Percentiles rank a stretch among this genome's conserved stretches.
phyloP scores from a whole-genome alignment of 106 monocot species.

The Iris macrosiphon region DNA sequence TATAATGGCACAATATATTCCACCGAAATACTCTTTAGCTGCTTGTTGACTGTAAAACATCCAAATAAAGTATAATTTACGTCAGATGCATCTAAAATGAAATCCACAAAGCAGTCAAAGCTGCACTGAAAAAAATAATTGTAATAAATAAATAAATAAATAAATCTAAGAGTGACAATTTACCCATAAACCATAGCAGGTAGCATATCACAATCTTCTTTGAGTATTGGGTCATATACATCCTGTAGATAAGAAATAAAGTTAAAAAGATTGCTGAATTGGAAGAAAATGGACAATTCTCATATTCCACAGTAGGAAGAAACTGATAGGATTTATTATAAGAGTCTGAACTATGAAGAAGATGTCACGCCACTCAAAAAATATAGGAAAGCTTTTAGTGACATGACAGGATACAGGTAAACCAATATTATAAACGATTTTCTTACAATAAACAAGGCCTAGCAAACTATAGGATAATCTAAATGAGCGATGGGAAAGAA shows the following conservation, averaged over 20 bases:
- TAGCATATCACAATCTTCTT: constrained; percentile 27
- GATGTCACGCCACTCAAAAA: too few species aligned
- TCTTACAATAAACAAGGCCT: too few species aligned
- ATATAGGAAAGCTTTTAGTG: too few species aligned
- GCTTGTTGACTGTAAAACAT: constrained; percentile 36
- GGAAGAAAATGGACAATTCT: neutral
- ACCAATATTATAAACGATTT: too few species aligned
- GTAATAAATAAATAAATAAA: neutral
- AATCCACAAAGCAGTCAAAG: neutral
- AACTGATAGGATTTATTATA: neutral
- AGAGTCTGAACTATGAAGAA: too few species aligned
- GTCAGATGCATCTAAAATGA: neutral
- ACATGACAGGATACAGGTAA: too few species aligned
- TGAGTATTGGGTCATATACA: constrained; percentile 40
- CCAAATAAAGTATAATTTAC: neutral
- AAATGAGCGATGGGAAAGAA: too few species aligned
- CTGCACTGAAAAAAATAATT: neutral
- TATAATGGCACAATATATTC: constrained; percentile 44
- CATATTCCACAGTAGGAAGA: neutral
- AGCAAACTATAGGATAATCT: too few species aligned
- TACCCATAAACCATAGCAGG: constrained; percentile 63
- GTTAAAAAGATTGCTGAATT: neutral
- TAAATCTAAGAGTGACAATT: neutral
- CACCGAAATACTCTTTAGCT: constrained; percentile 30
- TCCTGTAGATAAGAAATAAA: constrained; percentile 19